Percentiles rank a stretch among this genome's conserved stretches.
Conservation (phyloP, 805 yeast species). For the Suhomyces kilbournensis region DNA sequence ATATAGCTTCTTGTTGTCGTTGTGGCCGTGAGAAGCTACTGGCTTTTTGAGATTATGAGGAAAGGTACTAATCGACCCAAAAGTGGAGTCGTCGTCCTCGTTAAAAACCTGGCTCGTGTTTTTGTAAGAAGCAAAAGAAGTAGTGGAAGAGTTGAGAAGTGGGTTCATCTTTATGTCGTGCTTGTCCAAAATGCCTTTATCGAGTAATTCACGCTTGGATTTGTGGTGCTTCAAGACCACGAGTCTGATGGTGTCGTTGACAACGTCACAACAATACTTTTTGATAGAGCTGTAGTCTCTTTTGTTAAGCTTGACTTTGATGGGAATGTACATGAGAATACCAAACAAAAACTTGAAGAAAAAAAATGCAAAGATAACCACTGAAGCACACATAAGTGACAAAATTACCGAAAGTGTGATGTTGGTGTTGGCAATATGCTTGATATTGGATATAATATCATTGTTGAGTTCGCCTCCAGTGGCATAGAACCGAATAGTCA, state of each 20-base stretch:
- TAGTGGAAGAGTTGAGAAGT: constrained; percentile 18
- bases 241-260: constrained; percentile 54
- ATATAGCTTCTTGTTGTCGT: constrained; percentile 17
- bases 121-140: constrained; percentile 11
- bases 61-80: neutral
- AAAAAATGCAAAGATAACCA: constrained; percentile 70
- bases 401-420: constrained; percentile 66
- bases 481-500: constrained; percentile 57
- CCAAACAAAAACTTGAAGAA: constrained; percentile 56
- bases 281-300: constrained; percentile 46
- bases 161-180: constrained; percentile 26
- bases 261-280: constrained; percentile 58
- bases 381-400: constrained; percentile 72
- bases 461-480: constrained; percentile 42
- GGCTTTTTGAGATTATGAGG: constrained; percentile 2
- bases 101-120: neutral
- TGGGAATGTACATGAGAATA: constrained; percentile 48
- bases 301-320: constrained; percentile 42
- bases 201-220: constrained; percentile 31
- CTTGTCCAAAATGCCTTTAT: constrained; percentile 26
- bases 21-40: constrained; percentile 5
- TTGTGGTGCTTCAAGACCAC: constrained; percentile 45
- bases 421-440: constrained; percentile 57
- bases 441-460: constrained; percentile 47
- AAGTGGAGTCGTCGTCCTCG: constrained; percentile 5